phyloP scores from a whole-genome alignment of 371 early-diverging fungal genomes.

The Rhizopus delemar region DNA sequence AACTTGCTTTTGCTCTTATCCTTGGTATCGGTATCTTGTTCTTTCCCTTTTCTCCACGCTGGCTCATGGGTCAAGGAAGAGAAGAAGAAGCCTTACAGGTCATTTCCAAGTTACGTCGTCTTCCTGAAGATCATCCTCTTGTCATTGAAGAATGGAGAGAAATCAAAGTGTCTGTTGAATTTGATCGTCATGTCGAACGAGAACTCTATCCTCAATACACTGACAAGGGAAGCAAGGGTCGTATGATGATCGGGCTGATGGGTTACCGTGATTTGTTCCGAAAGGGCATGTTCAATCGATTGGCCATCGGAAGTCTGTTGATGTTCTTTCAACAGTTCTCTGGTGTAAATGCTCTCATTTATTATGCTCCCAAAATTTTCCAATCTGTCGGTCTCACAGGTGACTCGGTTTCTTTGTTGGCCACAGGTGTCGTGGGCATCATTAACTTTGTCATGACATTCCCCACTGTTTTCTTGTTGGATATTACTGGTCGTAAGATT shows the following conservation, averaged over 20 bases:
- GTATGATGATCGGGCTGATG: slow-evolving; percentile 44
- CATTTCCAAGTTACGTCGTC: slow-evolving; percentile 72
- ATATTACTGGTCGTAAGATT: slow-evolving; percentile 63
- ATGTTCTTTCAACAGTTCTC: slow-evolving; percentile 76
- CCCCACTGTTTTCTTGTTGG: slow-evolving; percentile 70
- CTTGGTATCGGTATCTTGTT: slow-evolving; percentile 45
- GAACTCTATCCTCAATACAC: slow-evolving; percentile 36
- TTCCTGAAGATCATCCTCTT: slow-evolving; percentile 49
- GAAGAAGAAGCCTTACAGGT: slow-evolving; percentile 70
- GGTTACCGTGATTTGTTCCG: slow-evolving; percentile 72
- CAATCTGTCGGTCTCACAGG: slow-evolving; percentile 63
- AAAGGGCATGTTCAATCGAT: slow-evolving; percentile 59
- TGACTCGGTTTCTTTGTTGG: slow-evolving; percentile 55
- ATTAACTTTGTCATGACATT: slow-evolving; percentile 61
- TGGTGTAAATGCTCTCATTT: slow-evolving; percentile 75
- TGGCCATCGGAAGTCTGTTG: slow-evolving; percentile 65
- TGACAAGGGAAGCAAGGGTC: slow-evolving; percentile 21
- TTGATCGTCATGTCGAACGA: slow-evolving; percentile 62
- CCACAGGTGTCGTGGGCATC: slow-evolving; percentile 73
- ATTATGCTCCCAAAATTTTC: slow-evolving; percentile 74
- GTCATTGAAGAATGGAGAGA: slow-evolving; percentile 75
- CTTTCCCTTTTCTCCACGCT: slow-evolving; percentile 62
- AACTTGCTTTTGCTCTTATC: slow-evolving; percentile 60
- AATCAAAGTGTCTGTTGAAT: slow-evolving; percentile 68
- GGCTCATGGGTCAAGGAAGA: slow-evolving; percentile 56